A percentile compares a stretch with the other conserved stretches of the same genome.
phyloP scores from a whole-genome alignment of 148 eudicot species.

The Agrostemma githago region DNA sequence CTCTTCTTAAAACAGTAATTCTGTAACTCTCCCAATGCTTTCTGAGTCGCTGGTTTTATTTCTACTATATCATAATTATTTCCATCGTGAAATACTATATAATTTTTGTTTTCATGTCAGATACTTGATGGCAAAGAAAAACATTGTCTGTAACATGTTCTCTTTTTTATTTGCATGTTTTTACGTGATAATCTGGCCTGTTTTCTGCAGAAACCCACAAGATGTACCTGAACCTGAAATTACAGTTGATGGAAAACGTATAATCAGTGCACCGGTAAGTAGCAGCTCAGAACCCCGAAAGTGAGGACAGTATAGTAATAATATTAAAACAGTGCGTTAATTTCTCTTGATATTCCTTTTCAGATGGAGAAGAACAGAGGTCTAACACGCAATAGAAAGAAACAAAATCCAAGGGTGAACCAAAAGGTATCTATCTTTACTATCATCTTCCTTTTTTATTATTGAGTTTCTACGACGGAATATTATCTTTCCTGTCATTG shows the following conservation, averaged over 20 bases:
- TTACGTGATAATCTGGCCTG: slow-evolving; percentile 7
- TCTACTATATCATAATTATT: not conserved
- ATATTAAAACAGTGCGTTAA: not conserved
- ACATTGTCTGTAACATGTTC: not conserved
- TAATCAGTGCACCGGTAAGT: slow-evolving; percentile 52
- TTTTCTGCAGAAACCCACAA: slow-evolving; percentile 38
- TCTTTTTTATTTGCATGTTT: not conserved
- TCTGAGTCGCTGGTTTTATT: not conserved
- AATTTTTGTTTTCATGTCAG: not conserved
- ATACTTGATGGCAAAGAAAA: not conserved
- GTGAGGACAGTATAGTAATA: not conserved
- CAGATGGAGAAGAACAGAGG: slow-evolving; percentile 93
- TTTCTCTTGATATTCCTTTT: not conserved
- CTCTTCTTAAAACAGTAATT: not conserved
- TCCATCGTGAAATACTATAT: not conserved
- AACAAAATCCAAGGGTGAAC: slow-evolving; percentile 70
- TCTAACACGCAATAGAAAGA: slow-evolving; percentile 64
- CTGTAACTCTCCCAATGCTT: not conserved
- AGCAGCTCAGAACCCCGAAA: not conserved
- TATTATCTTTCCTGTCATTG: too few relatives aligned
- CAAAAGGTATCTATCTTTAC: slow-evolving; percentile 43
- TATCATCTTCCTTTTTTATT: not conserved
- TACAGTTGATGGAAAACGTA: slow-evolving; percentile 64
- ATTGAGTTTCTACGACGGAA: too few relatives aligned
- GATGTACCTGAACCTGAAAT: slow-evolving; percentile 37